These are phyloP conservation scores for Oryza punctata DNA, from an alignment of 176 grass and related monocot genomes.

Conservation along the genomic window DNA sequence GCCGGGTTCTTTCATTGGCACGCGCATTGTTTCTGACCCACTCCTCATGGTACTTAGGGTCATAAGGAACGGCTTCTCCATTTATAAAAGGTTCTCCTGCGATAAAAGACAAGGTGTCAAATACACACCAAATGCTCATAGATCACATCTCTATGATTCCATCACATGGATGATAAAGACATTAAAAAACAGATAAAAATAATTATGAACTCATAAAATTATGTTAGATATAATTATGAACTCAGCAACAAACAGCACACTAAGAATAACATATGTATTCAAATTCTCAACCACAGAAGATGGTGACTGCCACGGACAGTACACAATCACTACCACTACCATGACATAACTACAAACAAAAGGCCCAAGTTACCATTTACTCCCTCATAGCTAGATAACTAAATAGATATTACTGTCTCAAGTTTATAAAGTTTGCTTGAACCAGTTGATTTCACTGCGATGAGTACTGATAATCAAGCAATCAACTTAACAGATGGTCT, in stretches of 20 bases:
- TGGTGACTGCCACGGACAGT: not conserved
- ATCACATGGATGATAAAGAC: not conserved
- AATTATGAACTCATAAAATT: not conserved
- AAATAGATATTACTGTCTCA: not conserved
- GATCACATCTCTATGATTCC: not conserved
- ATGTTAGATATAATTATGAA: not conserved
- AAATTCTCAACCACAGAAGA: too few relatives aligned
- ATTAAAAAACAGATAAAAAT: not conserved
- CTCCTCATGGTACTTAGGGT: slow-evolving; percentile 88
- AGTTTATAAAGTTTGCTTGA: not conserved
- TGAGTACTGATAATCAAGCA: too few relatives aligned
- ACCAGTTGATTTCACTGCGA: too few relatives aligned
- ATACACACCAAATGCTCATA: not conserved
- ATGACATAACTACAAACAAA: not conserved
- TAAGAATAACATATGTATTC: too few relatives aligned
- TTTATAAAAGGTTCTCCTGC: slow-evolving; percentile 94
- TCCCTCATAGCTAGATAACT: not conserved
- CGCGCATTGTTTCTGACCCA: slow-evolving; percentile 73
- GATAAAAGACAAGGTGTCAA: slow-evolving; percentile 20
- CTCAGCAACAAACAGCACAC: not conserved
- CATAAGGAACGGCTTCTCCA: slow-evolving; percentile 81
- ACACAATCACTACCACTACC: not conserved
- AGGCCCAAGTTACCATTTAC: not conserved
- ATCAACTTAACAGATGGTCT: too few relatives aligned
- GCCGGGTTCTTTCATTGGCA: slow-evolving; percentile 61